Base-by-base conservation (phyloP, 2,329 filamentous ascomycete genomes). In the Neonectria coccinea region DNA sequence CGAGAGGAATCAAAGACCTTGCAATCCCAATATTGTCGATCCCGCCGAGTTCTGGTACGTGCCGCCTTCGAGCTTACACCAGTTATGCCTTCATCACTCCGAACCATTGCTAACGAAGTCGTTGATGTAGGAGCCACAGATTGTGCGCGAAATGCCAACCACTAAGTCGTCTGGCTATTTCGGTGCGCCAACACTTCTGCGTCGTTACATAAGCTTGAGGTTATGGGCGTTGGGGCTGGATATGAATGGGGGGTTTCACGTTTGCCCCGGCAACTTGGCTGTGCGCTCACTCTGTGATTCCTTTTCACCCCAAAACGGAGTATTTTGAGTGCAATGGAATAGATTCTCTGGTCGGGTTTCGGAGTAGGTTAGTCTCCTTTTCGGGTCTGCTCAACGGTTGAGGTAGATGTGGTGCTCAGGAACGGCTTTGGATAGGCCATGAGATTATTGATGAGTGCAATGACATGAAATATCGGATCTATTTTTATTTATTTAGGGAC, bases 31-130 rank as follows among this genome's bases (percentile, higher is more conserved):
- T 22, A 54, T 73, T 55, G 67, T 73, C 55, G 66, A 71, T 39
- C 68, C 71, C 16, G 64, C 69, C n/a, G 68, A 73, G 47, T 72
- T 66, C 31, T 73, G 71, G 71, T 72, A 64, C 39, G 70, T 41
- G 22, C 22, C 59, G 27, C n/a, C 31, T 14, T 12, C 22, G 25
- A 48, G 20, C 14, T 18, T 47, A 11, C 48, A 51, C n/a, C 8
- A 12, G 11, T 11, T 10, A 29, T 14, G 39, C 16, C 45, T 25
- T 33, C 16, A 25, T 44, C 36, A 20, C 45, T 27, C 47, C 4
- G 25, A 31, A 18, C 18, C 6, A 2, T 45, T 39, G n/a, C 42
- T 59, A 42, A 59, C 29, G 11, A 20, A 59, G 16, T 18, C 7
- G 12, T 41, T 9, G 33, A 22, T 12, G 20, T 29, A 64, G 61